Evolutionary conservation across 495 filamentous ascomycete genomes (phyloP).

Genomic region (Penicilliopsis zonata): DNA sequence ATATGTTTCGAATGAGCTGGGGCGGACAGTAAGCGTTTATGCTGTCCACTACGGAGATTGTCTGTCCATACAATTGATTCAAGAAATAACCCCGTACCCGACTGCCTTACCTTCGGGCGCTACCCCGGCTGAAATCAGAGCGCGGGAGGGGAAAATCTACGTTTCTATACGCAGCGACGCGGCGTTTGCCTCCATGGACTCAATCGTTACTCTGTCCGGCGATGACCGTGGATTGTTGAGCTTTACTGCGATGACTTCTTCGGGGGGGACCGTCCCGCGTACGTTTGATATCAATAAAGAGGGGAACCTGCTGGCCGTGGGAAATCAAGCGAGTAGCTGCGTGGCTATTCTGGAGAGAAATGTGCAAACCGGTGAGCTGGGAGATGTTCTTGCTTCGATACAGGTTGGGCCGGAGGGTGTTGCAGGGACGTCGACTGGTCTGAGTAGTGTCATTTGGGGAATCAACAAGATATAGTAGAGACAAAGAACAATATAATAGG

Average conservation of each 20-base stretch:
- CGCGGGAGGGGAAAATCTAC: slow-evolving; percentile 16
- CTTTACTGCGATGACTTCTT: slow-evolving; percentile 37
- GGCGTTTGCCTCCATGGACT: slow-evolving; percentile 20
- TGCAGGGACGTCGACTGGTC: slow-evolving; percentile 27
- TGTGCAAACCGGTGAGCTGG: slow-evolving; percentile 40
- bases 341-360: slow-evolving; percentile 51
- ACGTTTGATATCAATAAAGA: slow-evolving; percentile 54
- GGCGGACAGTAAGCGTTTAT: slow-evolving; percentile 45
- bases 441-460: slow-evolving; percentile 56
- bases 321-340: slow-evolving; percentile 44
- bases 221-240: slow-evolving; percentile 32
- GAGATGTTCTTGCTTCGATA: slow-evolving; percentile 32
- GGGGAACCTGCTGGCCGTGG: slow-evolving; percentile 48
- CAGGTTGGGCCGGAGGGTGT: slow-evolving; percentile 20
- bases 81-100: slow-evolving; percentile 19
- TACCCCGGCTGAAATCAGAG: slow-evolving; percentile 25
- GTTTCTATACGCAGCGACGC: slow-evolving; percentile 33
- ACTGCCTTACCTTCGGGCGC: slow-evolving; percentile 30
- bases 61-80: no score
- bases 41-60: slow-evolving; percentile 50
- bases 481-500: slow-evolving; percentile 1
- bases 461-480: slow-evolving; percentile 12
- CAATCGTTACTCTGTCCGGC: slow-evolving; percentile 21
- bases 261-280: slow-evolving; percentile 48
- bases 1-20: slow-evolving; percentile 54